Evolutionary conservation across 371 early-diverging fungal genomes (phyloP).

Genomic region (Syncephalis plumigaleata): DNA sequence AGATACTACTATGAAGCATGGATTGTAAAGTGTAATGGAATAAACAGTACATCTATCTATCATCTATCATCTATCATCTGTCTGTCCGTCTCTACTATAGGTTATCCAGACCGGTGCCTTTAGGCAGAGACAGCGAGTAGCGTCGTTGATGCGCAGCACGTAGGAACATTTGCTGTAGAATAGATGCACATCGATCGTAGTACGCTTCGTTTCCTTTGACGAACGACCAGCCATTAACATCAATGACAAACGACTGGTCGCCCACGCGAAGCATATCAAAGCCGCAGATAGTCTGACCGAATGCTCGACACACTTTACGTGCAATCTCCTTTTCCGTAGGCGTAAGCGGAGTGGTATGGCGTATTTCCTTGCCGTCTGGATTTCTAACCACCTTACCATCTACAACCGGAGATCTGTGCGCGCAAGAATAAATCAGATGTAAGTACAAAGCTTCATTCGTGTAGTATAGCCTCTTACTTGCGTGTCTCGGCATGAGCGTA

Average conservation of each 20-base stretch:
- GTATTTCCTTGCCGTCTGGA: slow-evolving; percentile 93
- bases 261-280: slow-evolving; percentile 81
- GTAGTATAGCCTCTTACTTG: slow-evolving; percentile 50
- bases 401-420: slow-evolving; percentile 81
- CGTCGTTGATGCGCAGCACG: slow-evolving; percentile 24
- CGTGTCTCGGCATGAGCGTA: slow-evolving; percentile 95
- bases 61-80: too few species aligned
- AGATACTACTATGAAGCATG: too few species aligned
- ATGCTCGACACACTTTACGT: slow-evolving; percentile 53
- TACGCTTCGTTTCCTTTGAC: slow-evolving; percentile 94
- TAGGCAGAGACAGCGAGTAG: slow-evolving; percentile 37
- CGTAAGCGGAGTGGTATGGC: slow-evolving; percentile 71
- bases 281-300: slow-evolving; percentile 91
- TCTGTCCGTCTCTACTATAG: too few species aligned
- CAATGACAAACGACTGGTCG: slow-evolving; percentile 87
- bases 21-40: too few species aligned
- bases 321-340: slow-evolving; percentile 76
- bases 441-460: too few species aligned
- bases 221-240: slow-evolving; percentile 99
- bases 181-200: slow-evolving; percentile 70
- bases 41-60: too few species aligned
- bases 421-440: too few species aligned
- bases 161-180: slow-evolving; percentile 51
- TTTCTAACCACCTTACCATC: slow-evolving; percentile 94
- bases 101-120: slow-evolving; percentile 13